Evolutionary conservation across 1,284 basidiomycete genomes (phyloP).

Genomic region (Rhodofomes roseus): DNA sequence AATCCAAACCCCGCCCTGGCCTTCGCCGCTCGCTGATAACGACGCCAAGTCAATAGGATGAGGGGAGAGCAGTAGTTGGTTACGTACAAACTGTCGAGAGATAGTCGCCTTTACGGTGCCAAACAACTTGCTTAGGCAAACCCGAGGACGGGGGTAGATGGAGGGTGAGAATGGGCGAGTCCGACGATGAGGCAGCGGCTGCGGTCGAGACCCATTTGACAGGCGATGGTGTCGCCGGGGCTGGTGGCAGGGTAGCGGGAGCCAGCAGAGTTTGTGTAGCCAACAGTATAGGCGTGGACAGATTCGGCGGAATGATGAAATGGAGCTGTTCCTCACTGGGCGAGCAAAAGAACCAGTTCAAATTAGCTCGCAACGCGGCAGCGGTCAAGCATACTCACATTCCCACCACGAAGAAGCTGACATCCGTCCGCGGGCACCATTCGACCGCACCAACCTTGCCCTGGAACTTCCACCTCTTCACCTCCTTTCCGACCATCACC

Average conservation of each 20-base stretch:
- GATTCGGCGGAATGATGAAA: slow-evolving; percentile 80
- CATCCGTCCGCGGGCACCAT: slow-evolving; percentile 91
- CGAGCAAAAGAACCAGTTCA: neutral
- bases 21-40: slow-evolving; percentile 52
- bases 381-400: slow-evolving; percentile 50
- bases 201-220: slow-evolving; percentile 64
- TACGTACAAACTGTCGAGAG: slow-evolving; percentile 83
- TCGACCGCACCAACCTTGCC: slow-evolving; percentile 82
- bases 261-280: slow-evolving; percentile 66
- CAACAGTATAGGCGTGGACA: slow-evolving; percentile 54
- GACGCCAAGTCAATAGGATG: slow-evolving; percentile 4
- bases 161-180: slow-evolving; percentile 58
- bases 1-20: slow-evolving; percentile 82
- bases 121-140: slow-evolving; percentile 80
- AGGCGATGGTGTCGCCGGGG: slow-evolving; percentile 53
- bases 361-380: slow-evolving; percentile 2
- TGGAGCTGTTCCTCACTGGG: slow-evolving; percentile 76
- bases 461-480: slow-evolving; percentile 85
- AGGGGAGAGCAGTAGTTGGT: neutral
- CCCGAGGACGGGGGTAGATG: slow-evolving; percentile 67
- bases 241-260: slow-evolving; percentile 59
- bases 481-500: slow-evolving; percentile 86
- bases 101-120: slow-evolving; percentile 97
- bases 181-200: slow-evolving; percentile 41
- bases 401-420: slow-evolving; percentile 78